Evolutionary conservation across 1,284 basidiomycete species (phyloP).

Genomic region (Flammula alnicola): DNA sequence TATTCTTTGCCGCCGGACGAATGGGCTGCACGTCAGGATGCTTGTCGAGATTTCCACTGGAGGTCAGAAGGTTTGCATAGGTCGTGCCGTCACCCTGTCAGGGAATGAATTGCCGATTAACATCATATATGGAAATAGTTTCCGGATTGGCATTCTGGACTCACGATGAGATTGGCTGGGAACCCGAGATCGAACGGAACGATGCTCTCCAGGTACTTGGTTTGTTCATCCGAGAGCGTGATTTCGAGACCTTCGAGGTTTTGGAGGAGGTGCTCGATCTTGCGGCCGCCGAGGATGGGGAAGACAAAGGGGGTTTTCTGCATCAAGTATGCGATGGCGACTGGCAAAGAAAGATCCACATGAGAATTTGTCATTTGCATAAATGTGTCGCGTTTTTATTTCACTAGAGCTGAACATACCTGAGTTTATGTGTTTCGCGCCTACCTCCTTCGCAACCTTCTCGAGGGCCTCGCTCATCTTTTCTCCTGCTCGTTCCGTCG

Average conservation of each 20-base stretch:
- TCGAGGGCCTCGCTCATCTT: slow-evolving; percentile 47
- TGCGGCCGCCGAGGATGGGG: slow-evolving; percentile 55
- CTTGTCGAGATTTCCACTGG: too few species aligned
- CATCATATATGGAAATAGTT: too few species aligned
- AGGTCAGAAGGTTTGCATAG: too few species aligned
- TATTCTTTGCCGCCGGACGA: too few species aligned
- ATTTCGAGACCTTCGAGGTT: slow-evolving; percentile 55
- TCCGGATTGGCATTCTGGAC: too few species aligned
- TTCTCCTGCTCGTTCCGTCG: slow-evolving; percentile 45
- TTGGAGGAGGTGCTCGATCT: slow-evolving; percentile 50
- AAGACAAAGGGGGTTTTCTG: slow-evolving; percentile 54
- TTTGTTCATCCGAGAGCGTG: slow-evolving; percentile 45
- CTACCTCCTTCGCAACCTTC: slow-evolving; percentile 50
- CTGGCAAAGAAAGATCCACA: slow-evolving; percentile 22
- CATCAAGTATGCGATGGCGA: slow-evolving; percentile 55
- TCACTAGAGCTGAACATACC: slow-evolving; percentile 35
- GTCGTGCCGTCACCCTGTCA: too few species aligned
- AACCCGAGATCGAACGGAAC: slow-evolving; percentile 50
- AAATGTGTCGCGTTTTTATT: background rate
- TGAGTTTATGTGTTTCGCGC: slow-evolving; percentile 39
- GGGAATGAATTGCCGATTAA: too few species aligned
- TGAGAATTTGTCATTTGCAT: too few species aligned
- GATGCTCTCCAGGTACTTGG: slow-evolving; percentile 46
- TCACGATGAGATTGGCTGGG: slow-evolving; percentile 43
- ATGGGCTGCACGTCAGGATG: too few species aligned